Evolutionary conservation across 1,284 basidiomycete species (phyloP).

Genomic region (Garcileccinum viscosum): DNA sequence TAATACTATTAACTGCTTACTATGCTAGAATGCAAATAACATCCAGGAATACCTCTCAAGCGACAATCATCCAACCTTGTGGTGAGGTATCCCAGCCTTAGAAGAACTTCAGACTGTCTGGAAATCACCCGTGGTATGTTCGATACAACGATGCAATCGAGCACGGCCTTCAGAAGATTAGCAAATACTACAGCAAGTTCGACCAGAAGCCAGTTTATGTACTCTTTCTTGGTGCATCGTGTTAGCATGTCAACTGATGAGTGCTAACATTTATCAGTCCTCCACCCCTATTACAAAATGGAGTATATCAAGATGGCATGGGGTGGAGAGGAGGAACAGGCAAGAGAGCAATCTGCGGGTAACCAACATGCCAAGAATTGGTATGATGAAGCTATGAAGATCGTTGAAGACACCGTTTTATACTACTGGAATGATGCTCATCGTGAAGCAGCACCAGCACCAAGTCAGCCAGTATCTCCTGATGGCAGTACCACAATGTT

Average conservation of each 20-base stretch:
- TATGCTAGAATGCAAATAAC: neutral
- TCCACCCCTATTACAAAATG: neutral
- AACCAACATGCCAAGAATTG: neutral
- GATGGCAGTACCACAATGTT: neutral
- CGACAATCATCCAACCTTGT: neutral
- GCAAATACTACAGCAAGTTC: neutral
- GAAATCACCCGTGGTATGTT: neutral
- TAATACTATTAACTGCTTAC: neutral
- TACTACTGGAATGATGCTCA: neutral
- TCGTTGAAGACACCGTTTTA: neutral
- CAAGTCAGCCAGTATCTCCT: neutral
- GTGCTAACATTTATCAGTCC: neutral
- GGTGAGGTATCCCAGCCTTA: neutral
- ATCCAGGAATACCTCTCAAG: neutral
- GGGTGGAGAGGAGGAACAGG: neutral
- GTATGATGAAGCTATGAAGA: neutral
- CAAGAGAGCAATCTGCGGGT: neutral
- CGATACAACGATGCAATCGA: neutral
- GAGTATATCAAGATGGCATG: neutral
- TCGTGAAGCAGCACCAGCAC: neutral
- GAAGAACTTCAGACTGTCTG: neutral
- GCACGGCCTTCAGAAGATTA: neutral
- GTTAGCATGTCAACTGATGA: neutral
- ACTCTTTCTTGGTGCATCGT: neutral
- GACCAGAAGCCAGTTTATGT: neutral